phyloP scores from a whole-genome alignment of 2,329 filamentous ascomycete species.

The Pseudopithomyces maydicus region DNA sequence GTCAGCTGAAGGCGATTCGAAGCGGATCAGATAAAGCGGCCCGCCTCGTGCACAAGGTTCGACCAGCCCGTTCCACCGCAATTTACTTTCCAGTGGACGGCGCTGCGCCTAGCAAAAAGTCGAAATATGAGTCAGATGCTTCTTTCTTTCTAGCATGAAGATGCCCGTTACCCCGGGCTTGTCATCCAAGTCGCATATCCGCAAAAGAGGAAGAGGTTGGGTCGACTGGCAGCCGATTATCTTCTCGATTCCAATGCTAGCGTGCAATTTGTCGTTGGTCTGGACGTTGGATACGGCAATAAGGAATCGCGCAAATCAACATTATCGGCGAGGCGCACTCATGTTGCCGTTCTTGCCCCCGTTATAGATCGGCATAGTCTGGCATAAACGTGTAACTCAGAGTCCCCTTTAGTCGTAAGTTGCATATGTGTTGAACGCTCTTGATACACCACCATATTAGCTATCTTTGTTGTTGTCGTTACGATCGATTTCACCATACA shows the following conservation, averaged over 20 bases:
- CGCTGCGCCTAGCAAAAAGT: constrained; percentile 7
- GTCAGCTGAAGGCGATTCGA: constrained; percentile 18
- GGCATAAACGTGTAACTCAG: no score
- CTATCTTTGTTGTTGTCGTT: no score
- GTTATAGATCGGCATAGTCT: no score
- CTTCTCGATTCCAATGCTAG: constrained; percentile 22
- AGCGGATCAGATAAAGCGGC: constrained; percentile 10
- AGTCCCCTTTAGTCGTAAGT: no score
- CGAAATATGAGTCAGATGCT: constrained; percentile 17
- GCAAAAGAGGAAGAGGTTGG: constrained; percentile 15
- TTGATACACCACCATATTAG: no score
- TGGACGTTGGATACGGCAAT: constrained; percentile 23
- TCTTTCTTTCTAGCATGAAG: constrained; percentile 20
- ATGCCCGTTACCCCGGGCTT: constrained; percentile 10
- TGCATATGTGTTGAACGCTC: no score
- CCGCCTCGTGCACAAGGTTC: constrained; percentile 16
- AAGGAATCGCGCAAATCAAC: constrained; percentile 16
- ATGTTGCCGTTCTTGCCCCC: no score
- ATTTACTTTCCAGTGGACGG: constrained; percentile 2
- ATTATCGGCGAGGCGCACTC: constrained; percentile 15
- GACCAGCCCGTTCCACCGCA: constrained; percentile 11
- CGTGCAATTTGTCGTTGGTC: constrained; percentile 17
- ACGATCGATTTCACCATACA: neutral
- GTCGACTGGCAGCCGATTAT: constrained; percentile 19
- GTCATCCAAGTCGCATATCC: constrained; percentile 15